Base-by-base conservation (phyloP, 1,284 basidiomycete species). In the Inonotus hispidus region DNA sequence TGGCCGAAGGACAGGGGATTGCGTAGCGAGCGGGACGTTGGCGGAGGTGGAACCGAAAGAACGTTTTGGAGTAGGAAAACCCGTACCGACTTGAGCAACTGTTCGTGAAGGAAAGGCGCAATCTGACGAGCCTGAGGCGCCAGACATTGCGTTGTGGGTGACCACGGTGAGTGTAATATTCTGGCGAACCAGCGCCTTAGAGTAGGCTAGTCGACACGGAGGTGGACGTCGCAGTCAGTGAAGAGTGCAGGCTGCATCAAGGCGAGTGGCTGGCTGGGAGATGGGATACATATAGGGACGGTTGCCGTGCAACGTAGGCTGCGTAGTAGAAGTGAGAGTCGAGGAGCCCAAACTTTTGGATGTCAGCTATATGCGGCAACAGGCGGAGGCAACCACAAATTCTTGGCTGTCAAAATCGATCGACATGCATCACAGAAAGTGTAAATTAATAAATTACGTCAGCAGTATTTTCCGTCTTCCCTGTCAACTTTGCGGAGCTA, bases 1-100 rank as follows among this genome's bases (percentile, higher is more conserved):
- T 57, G 56, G 56, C 47, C 53, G 61, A 43, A 60, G 53, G 13
- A 39, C 41, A 7, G 56, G 61, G 35, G 61, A 27, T 7, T 53
- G 35, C 2, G 60, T 62, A 35, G 56, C 23, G 35, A 54, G 25
- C 49, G 47, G 49, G 32, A 49, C 32, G 14, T 39, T 38, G 41
- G 61, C 29, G 55, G 59, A 56, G 25, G n/a, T 19, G 19, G 56
- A 7, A 38, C 45, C 38, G 6, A 39, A 43, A 21, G 56, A 21
- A 23, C 3, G 32, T 57, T 39, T 54, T 13, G 50, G 53, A 32
- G 32, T 32, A 32, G 4, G 3, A 38, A 25, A 23, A 13, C 32
- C 25, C n/a, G 29, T 41, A 47, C 32, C 47, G 25, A 60, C 27
- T 11, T 47, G 43, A 21, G 10, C 25, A 11, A 41, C 41, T n/a